phyloP scores from a whole-genome alignment of 2,329 filamentous ascomycete species.

The Cercospora sojina region DNA sequence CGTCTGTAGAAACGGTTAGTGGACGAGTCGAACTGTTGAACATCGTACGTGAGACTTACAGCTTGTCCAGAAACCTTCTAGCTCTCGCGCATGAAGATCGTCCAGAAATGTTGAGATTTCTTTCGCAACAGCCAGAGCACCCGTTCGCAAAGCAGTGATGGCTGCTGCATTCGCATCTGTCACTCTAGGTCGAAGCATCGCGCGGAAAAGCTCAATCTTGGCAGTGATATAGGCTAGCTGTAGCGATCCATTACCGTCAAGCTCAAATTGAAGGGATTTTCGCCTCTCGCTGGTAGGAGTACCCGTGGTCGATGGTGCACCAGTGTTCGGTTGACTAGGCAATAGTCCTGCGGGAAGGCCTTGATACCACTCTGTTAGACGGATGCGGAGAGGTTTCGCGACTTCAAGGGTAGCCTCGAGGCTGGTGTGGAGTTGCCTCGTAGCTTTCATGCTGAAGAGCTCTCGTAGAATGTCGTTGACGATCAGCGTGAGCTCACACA shows the following conservation, averaged over 20 bases:
- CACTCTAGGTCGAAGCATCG: conserved; percentile 47
- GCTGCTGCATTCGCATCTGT: conserved; percentile 34
- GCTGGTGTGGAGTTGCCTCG: conserved; percentile 47
- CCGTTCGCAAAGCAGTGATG: conserved; percentile 35
- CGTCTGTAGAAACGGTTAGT: conserved; percentile 27
- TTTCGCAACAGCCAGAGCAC: conserved; percentile 34
- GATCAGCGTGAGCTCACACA: conserved; percentile 53
- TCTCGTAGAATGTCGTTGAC: conserved; percentile 53
- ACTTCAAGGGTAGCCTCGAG: conserved; percentile 47
- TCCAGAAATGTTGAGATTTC: conserved; percentile 37
- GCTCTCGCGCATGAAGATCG: conserved; percentile 32
- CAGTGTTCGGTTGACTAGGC: conserved; percentile 17
- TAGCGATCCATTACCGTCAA: conserved; percentile 49
- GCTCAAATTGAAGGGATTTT: conserved; percentile 39
- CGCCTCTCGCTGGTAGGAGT: conserved; percentile 24
- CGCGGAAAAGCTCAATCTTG: conserved; percentile 54
- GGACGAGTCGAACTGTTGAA: background rate
- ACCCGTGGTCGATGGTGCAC: conserved; percentile 13
- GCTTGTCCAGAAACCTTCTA: conserved; percentile 39
- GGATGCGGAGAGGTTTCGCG: conserved; percentile 51
- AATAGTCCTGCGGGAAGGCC: conserved; percentile 43
- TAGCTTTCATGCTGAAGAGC: conserved; percentile 36
- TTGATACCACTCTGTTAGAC: conserved; percentile 52
- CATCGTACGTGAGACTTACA: conserved; percentile 29
- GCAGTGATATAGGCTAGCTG: conserved; percentile 55